phyloP scores from a whole-genome alignment of 164 flowering plant genomes.

The Vitis riparia region DNA sequence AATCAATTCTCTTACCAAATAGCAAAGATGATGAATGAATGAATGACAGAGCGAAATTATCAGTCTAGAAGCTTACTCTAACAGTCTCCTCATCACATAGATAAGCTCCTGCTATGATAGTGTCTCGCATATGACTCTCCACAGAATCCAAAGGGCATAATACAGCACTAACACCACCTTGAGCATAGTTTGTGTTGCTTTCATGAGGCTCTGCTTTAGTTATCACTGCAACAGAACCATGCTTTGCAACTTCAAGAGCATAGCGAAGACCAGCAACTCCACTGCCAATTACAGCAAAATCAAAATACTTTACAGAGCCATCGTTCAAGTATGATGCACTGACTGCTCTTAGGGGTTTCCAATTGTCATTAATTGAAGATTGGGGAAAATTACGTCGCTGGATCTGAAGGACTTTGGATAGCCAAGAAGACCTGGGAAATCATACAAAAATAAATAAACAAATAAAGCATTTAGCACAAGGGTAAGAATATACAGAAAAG shows the following conservation, averaged over 20 bases:
- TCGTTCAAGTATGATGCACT: conserved; percentile 48
- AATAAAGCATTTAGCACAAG: neutral
- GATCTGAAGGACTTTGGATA: conserved; percentile 36
- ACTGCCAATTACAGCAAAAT: conserved; percentile 89
- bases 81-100: conserved; percentile 98
- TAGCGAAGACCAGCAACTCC: conserved; percentile 97
- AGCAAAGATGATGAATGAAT: neutral
- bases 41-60: neutral
- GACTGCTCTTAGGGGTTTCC: conserved; percentile 31
- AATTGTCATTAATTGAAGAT: conserved; percentile 16
- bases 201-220: conserved; percentile 97
- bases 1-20: neutral
- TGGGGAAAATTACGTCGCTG: conserved; percentile 21
- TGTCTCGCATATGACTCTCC: conserved; percentile 90
- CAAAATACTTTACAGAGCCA: conserved; percentile 65
- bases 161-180: conserved; percentile 98
- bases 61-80: conserved; percentile 50
- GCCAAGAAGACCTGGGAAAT: conserved; percentile 52
- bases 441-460: neutral
- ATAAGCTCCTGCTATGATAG: conserved; percentile 96
- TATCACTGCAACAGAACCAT: conserved; percentile 94
- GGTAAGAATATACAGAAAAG: neutral
- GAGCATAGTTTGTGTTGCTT: conserved; percentile 98
- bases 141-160: conserved; percentile 87
- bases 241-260: conserved; percentile 92